A percentile compares a stretch with the other conserved stretches of the same genome.
Conservation (phyloP, 2,329 filamentous ascomycete genomes). For the Helotiales sp. region DNA sequence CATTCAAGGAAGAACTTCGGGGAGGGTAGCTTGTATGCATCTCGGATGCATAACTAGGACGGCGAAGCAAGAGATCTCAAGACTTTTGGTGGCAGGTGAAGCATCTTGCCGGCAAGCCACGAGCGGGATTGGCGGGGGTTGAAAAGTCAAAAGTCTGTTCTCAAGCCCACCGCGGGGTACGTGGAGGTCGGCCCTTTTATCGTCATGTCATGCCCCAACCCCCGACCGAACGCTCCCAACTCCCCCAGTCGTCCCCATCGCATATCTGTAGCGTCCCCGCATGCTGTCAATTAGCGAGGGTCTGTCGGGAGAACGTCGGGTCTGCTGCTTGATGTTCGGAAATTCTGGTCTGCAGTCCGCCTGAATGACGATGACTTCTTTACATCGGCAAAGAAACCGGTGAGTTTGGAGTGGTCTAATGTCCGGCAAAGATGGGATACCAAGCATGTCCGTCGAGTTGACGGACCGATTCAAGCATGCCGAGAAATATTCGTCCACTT, state of each 20-base stretch:
- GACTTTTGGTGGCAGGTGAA: conserved; percentile 3
- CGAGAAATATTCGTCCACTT: background rate
- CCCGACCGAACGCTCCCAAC: background rate
- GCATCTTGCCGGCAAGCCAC: conserved; percentile 5
- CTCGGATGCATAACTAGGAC: background rate
- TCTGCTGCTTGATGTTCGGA: background rate
- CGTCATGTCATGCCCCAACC: background rate
- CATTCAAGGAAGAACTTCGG: conserved; percentile 2
- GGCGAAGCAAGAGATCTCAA: background rate
- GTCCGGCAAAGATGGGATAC: conserved; percentile 6
- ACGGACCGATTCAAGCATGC: background rate
- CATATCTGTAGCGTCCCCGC: conserved; percentile 11
- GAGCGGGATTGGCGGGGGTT: background rate
- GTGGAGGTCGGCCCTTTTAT: conserved; percentile 14
- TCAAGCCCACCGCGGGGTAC: conserved; percentile 7
- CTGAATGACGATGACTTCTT: background rate
- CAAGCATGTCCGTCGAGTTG: background rate
- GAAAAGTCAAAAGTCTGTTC: background rate
- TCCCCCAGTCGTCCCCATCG: conserved; percentile 9
- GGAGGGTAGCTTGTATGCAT: background rate
- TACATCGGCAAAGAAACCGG: background rate
- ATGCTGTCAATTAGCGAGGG: background rate
- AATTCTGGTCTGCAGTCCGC: background rate
- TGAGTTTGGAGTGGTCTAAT: background rate
- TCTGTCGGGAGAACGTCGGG: conserved; percentile 15